Conservation (phyloP, 306 rosid genomes). For the Pterocarpus santalinus region DNA sequence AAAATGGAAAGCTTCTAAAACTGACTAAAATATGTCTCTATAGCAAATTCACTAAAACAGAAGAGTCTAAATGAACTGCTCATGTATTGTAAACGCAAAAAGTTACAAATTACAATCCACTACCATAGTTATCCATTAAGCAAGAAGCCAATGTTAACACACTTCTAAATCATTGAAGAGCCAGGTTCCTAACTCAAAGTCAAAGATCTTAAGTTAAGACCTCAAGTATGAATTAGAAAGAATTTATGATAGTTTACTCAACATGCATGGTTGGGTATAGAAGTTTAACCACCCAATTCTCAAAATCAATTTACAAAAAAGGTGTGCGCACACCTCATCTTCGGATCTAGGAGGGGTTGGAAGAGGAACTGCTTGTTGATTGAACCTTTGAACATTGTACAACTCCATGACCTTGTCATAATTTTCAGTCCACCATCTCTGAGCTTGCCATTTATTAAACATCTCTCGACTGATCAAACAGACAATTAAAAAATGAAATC, state of each 20-base stretch:
- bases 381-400: conserved; percentile 93
- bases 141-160: not conserved
- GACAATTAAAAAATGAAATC: conserved; percentile 32
- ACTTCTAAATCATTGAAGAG: conserved; percentile 19
- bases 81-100: not conserved
- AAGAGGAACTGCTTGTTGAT: conserved; percentile 84
- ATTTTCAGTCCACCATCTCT: conserved; percentile 95
- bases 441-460: conserved; percentile 97
- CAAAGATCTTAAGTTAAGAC: not conserved
- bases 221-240: conserved; percentile 23
- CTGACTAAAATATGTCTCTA: conserved; percentile 25
- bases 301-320: conserved; percentile 36
- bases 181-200: not conserved
- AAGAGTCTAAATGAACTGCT: conserved; percentile 32
- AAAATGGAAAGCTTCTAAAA: conserved; percentile 19
- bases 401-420: conserved; percentile 96
- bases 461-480: conserved; percentile 76
- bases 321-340: conserved; percentile 70
- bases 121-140: conserved; percentile 1
- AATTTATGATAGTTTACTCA: conserved; percentile 21
- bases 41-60: conserved; percentile 1
- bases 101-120: conserved; percentile 12
- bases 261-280: not conserved
- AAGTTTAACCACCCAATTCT: conserved; percentile 8
- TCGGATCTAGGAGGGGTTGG: conserved; percentile 94